phyloP scores from a whole-genome alignment of 164 flowering plant genomes.

The Echeveria elegans region DNA sequence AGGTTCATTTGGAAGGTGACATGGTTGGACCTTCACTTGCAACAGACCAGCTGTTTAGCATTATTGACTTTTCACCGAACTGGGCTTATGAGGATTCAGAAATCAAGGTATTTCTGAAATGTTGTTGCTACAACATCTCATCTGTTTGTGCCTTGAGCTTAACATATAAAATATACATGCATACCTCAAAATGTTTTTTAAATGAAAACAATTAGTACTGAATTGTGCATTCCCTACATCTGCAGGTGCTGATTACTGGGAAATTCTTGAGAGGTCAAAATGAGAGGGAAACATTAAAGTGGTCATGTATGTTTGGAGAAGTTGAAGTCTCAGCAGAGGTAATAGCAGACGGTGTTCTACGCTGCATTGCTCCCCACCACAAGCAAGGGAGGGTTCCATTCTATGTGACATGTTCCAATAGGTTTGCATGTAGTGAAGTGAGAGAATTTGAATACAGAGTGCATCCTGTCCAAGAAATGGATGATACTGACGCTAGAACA shows the following conservation, averaged over 20 bases:
- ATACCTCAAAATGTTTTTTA: neutral
- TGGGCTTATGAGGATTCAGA: slow-evolving; percentile 65
- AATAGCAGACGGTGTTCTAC: slow-evolving; percentile 67
- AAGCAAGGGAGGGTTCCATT: slow-evolving; percentile 67
- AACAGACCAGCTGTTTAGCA: slow-evolving; percentile 84
- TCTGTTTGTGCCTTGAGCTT: no score
- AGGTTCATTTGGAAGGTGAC: slow-evolving; percentile 33
- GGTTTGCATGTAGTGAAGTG: slow-evolving; percentile 95
- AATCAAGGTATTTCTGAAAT: slow-evolving; percentile 41
- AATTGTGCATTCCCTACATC: neutral
- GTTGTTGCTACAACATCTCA: no score
- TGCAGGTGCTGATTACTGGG: slow-evolving; percentile 72
- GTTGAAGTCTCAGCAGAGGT: slow-evolving; percentile 82
- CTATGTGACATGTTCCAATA: slow-evolving; percentile 82
- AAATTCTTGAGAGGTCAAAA: slow-evolving; percentile 46
- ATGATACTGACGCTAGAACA: slow-evolving; percentile 22
- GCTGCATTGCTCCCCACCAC: slow-evolving; percentile 60
- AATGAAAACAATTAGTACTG: neutral
- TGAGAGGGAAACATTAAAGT: slow-evolving; percentile 37
- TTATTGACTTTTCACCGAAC: slow-evolving; percentile 77
- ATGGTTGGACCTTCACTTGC: slow-evolving; percentile 63
- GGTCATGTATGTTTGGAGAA: slow-evolving; percentile 99
- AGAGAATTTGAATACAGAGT: slow-evolving; percentile 77
- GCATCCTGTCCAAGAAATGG: slow-evolving; percentile 18
- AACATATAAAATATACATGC: no score